Base-by-base conservation (phyloP, 2,329 filamentous ascomycete genomes). In the Pestalotiopsis fici region DNA sequence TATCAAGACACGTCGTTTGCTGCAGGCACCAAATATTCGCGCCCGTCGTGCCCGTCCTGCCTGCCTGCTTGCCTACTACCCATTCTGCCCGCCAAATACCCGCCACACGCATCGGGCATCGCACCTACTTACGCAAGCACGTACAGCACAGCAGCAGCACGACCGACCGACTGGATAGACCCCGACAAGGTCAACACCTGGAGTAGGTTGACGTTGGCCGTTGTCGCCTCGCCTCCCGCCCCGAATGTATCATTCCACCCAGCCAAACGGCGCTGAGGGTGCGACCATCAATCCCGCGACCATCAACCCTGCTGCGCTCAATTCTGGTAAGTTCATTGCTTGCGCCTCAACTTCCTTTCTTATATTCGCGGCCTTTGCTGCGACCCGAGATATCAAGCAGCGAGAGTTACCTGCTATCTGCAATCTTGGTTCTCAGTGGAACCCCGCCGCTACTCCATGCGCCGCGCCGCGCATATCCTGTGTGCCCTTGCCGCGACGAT, bases 261-360 rank as follows among this genome's bases (percentile, higher is more conserved):
- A 88, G 81, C 87, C 90, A 81, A 91, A 91, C 85, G 89, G 89
- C 82, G 91, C 92, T 87, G 91, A 93, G 80, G 91, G 91, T 85
- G 93, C 92, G 79, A 97, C 94, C 78, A 96, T 97, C 86, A 93
- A 97, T 86, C 94, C 94, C 79, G 93, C 93, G 77, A 93, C 92
- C 71, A 87, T 97, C 84, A 94, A 92, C 83, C 91, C 90, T 79
- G 76, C 76, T 67, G 76, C 76, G 64, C 75, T 78, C 71, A 78
- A 78, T 69, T 84, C 90, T 85, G 89, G 92, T 95, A 90, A 81
- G 83, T 86, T 35, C 31, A 6, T 35, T 7, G 31, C 31, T 71
- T 72, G 55, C 57, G 27, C 57, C 28, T 60, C 57, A 31, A 37
- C 69, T 62, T 69, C 73, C 73, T 71, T 71, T 73, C 66, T 70